phyloP scores from a whole-genome alignment of 1,284 basidiomycete genomes.

The Volvariella volvacea region DNA sequence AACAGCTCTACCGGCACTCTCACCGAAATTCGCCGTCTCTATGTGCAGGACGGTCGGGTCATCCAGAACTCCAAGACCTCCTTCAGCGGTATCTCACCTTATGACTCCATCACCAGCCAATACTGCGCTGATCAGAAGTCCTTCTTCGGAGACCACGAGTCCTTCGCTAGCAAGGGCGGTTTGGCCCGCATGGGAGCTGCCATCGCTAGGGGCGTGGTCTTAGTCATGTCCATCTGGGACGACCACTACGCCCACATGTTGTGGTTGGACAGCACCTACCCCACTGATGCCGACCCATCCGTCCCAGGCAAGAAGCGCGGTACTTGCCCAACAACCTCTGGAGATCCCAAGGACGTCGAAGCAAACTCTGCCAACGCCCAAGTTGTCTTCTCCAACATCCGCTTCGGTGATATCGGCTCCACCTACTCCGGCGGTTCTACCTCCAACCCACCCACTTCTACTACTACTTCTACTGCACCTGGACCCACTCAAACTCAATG shows the following conservation, averaged over 20 bases:
- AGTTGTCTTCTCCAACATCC: conserved; percentile 43
- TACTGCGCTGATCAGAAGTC: conserved; percentile 37
- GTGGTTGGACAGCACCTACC: conserved; percentile 39
- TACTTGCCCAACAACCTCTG: conserved; percentile 41
- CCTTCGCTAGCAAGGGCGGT: conserved; percentile 39
- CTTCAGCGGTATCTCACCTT: conserved; percentile 30
- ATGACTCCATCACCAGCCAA: conserved; percentile 32
- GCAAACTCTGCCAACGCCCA: conserved; percentile 24
- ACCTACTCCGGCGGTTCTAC: conserved; percentile 21
- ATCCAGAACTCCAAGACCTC: conserved; percentile 42
- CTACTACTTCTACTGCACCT: not conserved
- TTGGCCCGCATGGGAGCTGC: conserved; percentile 28
- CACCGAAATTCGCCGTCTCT: conserved; percentile 44
- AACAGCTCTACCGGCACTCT: conserved; percentile 37
- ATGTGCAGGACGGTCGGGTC: conserved; percentile 44
- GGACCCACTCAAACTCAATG: not conserved
- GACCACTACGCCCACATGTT: conserved; percentile 44
- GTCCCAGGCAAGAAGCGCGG: conserved; percentile 35
- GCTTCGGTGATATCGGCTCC: conserved; percentile 36
- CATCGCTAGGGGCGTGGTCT: conserved; percentile 32
- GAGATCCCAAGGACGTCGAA: conserved; percentile 32
- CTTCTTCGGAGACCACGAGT: conserved; percentile 36
- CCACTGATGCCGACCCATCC: conserved; percentile 19
- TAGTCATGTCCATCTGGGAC: conserved; percentile 47
- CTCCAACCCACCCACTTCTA: not conserved